A percentile compares a stretch with the other conserved stretches of the same genome.
phyloP scores from a whole-genome alignment of 2,329 filamentous ascomycete species.

The Cordyceps tenuipes region DNA sequence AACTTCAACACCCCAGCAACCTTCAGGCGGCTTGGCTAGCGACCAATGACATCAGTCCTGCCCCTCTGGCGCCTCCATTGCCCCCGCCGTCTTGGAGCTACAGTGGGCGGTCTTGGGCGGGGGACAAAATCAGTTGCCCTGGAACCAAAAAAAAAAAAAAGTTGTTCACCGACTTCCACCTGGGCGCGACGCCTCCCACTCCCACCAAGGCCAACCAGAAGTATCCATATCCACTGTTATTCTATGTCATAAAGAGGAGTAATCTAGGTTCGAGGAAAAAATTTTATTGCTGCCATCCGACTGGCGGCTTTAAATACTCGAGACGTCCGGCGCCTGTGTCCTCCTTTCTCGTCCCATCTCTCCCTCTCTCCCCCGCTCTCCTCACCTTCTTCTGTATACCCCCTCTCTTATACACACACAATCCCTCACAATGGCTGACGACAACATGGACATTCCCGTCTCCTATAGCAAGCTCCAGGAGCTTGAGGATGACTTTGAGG shows the following conservation, averaged over 20 bases:
- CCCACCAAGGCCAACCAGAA: conserved; percentile 1
- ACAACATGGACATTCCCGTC: conserved; percentile 33
- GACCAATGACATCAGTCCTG: conserved; percentile 5
- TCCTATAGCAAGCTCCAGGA: conserved; percentile 70
- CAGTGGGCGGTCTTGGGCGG: background rate
- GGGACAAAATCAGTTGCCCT: background rate
- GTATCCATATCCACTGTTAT: conserved; percentile 8
- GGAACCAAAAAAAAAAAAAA: background rate
- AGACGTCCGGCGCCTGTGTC: background rate
- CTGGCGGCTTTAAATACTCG: background rate
- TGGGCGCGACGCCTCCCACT: too few species aligned
- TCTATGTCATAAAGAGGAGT: conserved; percentile 10
- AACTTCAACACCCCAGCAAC: too few species aligned
- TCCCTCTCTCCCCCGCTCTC: background rate
- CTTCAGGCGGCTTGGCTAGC: background rate
- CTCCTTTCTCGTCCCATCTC: background rate
- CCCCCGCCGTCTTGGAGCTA: background rate
- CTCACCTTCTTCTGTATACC: background rate
- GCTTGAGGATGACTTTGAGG: conserved; percentile 76
- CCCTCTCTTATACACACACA: background rate
- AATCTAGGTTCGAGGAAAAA: background rate
- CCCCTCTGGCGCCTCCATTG: background rate
- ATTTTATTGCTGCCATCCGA: background rate
- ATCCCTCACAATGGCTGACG: conserved; percentile 5
- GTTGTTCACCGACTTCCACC: conserved; percentile 5